Evolutionary conservation across 2,329 filamentous ascomycete species (phyloP), one percentile per base, ranked within the genome.

Genomic region (Talaromyces sp.): DNA sequence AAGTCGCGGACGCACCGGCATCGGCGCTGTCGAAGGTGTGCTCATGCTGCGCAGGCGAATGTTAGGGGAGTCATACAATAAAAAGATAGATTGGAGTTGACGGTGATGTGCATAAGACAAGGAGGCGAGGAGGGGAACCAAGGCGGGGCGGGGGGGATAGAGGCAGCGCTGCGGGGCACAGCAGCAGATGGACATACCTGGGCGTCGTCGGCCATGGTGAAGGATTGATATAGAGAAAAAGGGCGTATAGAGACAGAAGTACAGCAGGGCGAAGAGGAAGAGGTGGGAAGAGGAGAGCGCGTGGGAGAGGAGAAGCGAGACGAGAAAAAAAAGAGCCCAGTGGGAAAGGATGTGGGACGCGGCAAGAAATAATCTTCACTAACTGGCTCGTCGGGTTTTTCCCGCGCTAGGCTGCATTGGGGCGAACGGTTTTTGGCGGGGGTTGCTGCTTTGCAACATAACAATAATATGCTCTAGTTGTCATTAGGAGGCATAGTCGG

Each of bases 1-100:
- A 97, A 78, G 95, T 99, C 76, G 84, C 78, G 72, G 95, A 98
- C 75, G 95, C 94, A 82, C 95, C 96, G 80, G 96, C 93, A 85
- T 97, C 92, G 85, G 89, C 92, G 82, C 87, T 89, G 72, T 96
- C 92, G 87, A 98, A 98, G 80, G 84, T 87, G 78, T 88, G 81
- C 75, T 90, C 85, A 79, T 89, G 87, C 85, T 90, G 71, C 65
- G 66, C 50, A 58, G 16, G 31, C 47, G 18, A 44, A 23, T n/a
- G 27, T 14, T 9, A 18, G 57, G 36, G 57, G 50, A 53, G 56
- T 10, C n/a, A 12, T 42, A 5, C 9, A 23, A 30, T 42, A 23
- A 4, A 34, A 23, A 57, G 28, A 34, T 57, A 18, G 44, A 23
- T 30, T 10, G 40, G 27, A 30, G 47, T 36, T n/a, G 30, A 12